These are phyloP conservation scores for Ceratobasidium sp. DNA, from an alignment of 1,284 basidiomycete species.

Conservation along the genomic window DNA sequence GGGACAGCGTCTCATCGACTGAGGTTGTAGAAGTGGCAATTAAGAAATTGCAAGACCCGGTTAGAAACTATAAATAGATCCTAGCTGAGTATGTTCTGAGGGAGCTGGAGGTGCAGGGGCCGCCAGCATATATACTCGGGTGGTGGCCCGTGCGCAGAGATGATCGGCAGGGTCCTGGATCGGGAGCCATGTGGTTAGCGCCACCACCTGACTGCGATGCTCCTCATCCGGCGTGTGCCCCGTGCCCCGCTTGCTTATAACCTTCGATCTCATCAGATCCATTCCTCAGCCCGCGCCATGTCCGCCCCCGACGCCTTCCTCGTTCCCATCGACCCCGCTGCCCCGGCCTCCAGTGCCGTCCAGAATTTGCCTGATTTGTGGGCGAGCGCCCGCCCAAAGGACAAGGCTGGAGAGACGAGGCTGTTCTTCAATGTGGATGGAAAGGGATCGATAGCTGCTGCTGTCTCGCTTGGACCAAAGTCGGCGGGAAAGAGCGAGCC, in stretches of 20 bases:
- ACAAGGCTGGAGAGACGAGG: constrained; percentile 71
- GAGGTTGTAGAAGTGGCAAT: constrained; percentile 43
- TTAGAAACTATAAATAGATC: constrained; percentile 68
- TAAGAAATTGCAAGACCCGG: constrained; percentile 43
- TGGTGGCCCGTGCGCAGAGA: constrained; percentile 56
- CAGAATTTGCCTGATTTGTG: constrained; percentile 60
- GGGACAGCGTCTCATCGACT: constrained; percentile 43
- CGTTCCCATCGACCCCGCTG: constrained; percentile 58
- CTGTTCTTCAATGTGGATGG: constrained; percentile 62
- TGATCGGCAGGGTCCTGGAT: no score
- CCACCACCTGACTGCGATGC: not conserved
- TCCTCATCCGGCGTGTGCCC: constrained; percentile 28
- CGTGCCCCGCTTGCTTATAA: constrained; percentile 32
- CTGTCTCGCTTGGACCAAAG: constrained; percentile 69
- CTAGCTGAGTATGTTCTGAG: constrained; percentile 86
- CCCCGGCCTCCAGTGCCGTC: constrained; percentile 50
- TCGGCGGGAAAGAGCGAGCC: constrained; percentile 63
- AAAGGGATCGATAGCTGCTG: constrained; percentile 61
- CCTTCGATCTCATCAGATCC: not conserved
- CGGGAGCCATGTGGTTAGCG: no score
- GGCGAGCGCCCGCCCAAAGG: constrained; percentile 58
- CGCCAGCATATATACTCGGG: constrained; percentile 57
- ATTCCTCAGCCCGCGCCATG: constrained; percentile 16
- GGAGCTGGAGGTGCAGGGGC: constrained; percentile 52
- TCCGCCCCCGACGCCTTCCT: constrained; percentile 53